Conservation (phyloP, 768 basidiomycete genomes). For the Lentinula sp. region DNA sequence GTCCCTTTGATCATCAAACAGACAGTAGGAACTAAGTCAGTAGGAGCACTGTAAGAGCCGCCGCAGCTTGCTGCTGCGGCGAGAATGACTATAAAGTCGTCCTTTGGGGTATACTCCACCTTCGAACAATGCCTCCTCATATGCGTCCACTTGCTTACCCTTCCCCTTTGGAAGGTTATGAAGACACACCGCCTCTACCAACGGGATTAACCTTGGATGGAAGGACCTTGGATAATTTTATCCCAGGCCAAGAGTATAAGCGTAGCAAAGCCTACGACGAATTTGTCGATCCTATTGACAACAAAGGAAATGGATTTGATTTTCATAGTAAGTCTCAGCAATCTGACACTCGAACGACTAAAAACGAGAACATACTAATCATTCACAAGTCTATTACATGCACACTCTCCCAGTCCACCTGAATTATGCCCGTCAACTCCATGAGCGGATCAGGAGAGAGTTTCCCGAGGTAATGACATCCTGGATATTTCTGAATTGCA, state of each 20-base stretch:
- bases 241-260: slow-evolving; percentile 18
- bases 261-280: slow-evolving; percentile 41
- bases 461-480: slow-evolving; percentile 54
- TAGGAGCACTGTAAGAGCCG: too few relatives aligned
- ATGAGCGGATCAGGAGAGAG: slow-evolving; percentile 54
- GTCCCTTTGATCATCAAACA: too few relatives aligned
- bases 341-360: too few relatives aligned
- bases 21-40: too few relatives aligned
- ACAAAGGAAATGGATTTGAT: slow-evolving; percentile 35
- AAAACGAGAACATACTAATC: too few relatives aligned
- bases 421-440: slow-evolving; percentile 46
- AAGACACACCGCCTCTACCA: slow-evolving; percentile 40
- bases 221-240: slow-evolving; percentile 32
- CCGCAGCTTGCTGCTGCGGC: too few relatives aligned
- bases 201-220: slow-evolving; percentile 9
- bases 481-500: slow-evolving; percentile 50
- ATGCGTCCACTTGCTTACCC: too few relatives aligned
- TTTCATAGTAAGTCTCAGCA: too few relatives aligned
- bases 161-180: slow-evolving; percentile 19
- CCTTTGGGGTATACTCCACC: too few relatives aligned
- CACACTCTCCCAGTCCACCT: slow-evolving; percentile 33
- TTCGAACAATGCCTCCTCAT: too few relatives aligned
- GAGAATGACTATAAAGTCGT: too few relatives aligned
- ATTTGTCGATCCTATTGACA: slow-evolving; percentile 41
- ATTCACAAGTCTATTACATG: slow-evolving; percentile 55